Percentiles rank a stretch among this genome's conserved stretches.
These are phyloP conservation scores for Bimuria novae-zelandiae DNA, from an alignment of 2,329 filamentous ascomycete genomes.

Conservation along the genomic window DNA sequence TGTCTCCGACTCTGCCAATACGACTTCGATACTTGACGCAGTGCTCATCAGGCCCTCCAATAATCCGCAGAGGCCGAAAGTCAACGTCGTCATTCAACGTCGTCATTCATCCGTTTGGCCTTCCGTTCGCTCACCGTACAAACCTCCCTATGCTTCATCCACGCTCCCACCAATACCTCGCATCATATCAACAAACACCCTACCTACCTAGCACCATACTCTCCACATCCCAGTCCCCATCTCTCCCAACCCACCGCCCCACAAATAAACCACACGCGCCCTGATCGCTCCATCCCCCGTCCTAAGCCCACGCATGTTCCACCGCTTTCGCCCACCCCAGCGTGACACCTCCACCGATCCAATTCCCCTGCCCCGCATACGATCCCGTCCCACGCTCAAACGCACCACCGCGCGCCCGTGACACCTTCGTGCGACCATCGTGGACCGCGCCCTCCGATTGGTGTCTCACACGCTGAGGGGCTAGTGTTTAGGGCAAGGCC, in stretches of 20 bases:
- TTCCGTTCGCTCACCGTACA: no score
- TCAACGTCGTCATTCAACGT: no score
- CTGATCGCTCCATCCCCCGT: slow-evolving; percentile 4
- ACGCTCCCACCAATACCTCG: no score
- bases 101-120: no score
- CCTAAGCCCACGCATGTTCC: slow-evolving; percentile 24
- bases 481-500: slow-evolving; percentile 8
- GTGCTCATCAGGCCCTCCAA: no score
- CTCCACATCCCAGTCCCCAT: no score
- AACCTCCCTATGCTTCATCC: no score
- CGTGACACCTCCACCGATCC: slow-evolving; percentile 26
- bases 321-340: slow-evolving; percentile 22
- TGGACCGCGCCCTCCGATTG: slow-evolving; percentile 32
- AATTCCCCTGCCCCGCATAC: slow-evolving; percentile 21
- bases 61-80: no score
- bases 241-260: slow-evolving; percentile 11
- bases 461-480: slow-evolving; percentile 22
- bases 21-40: no score
- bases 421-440: slow-evolving; percentile 16
- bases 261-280: slow-evolving; percentile 12
- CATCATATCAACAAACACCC: no score
- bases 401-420: not conserved
- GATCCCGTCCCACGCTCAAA: slow-evolving; percentile 20
- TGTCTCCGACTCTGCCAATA: no score
- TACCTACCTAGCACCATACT: no score